Evolutionary conservation across 2,329 filamentous ascomycete genomes (phyloP), one percentile per base, ranked within the genome.

Genomic region (Colletotrichum melonis): DNA sequence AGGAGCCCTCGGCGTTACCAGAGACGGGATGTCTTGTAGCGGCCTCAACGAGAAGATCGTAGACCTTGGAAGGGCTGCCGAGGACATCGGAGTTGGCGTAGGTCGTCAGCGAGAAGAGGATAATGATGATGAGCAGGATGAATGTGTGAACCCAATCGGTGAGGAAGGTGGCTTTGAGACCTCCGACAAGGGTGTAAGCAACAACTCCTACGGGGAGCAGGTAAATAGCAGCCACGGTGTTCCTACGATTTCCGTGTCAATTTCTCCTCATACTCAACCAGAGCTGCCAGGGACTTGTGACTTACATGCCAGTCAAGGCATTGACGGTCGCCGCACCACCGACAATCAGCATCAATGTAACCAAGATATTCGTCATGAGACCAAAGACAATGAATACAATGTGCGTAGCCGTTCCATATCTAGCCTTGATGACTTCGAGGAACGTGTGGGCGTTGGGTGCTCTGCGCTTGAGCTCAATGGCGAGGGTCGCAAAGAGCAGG

Each of bases 121-220:
- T 90, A 76, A 96, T 93, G 73, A 96, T 93, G 76, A 95, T 88
- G 24, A 96, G 82, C 77, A 94, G 88, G 75, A 94, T 90, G 26
- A 95, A 91, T 0, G 94, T 95, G 80, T 97, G 93, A 42, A 94
- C 88, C 81, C 92, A 95, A 77, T 94, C 92, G 0, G 93, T 95
- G 75, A 95, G 83, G 76, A 95, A 93, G 0, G 93, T 95, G 0
- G 92, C 92, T 82, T 95, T 95, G 80, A 95, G 92, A 22, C 93
- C 93, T 58, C 88, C 89, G 59, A 89, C 73, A 12, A 89, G 86
- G 7, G 93, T 95, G 80, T 95, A 95, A 0, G 93, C 83, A 2
- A 94, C 89, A 24, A 96, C 94, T 75, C 93, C 93, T 7, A 95
- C 84, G 0, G 95, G 95, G 2, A 97, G 86, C 55, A 97, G 85